Evolutionary conservation across 805 yeast species (phyloP), one percentile per base, ranked within the genome.

Genomic region (Debaryomyces hansenii): DNA sequence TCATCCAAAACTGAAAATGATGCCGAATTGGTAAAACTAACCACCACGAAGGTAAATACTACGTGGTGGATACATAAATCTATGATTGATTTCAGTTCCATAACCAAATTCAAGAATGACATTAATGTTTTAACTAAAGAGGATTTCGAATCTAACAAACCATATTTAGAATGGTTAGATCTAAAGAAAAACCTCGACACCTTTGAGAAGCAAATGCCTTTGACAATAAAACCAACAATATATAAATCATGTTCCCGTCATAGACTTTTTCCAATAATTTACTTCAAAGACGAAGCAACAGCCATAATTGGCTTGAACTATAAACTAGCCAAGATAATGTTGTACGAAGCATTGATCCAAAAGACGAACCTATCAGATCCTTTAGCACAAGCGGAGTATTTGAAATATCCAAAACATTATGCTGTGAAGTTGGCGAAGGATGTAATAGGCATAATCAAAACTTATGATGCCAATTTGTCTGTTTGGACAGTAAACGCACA

Each of bases 31-130:
- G 44, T 40, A 9, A 28, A 27, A 8, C 5, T 39, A 18, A 31
- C 42, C 15, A 39, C 42, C 16, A n/a, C 28, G 2, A 31, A 51
- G 38, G 57, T 46, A 33, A 44, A 47, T 31, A 55, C 64, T 5
- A 47, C 61, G n/a, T 70, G 72, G 74, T 70, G 74, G 74, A 52
- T 62, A 35, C 65, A 67, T 42, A 63, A 65, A 44, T 52, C 66
- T 31, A 47, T 65, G 32, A 39, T 67, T 11, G 57, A 59, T 38
- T 63, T 57, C 43, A 57, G 67, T 40, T 42, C 50, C 14, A 57
- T 68, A 40, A 64, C 60, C 47, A 73, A 68, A 33, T 66, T 67
- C 46, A 54, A 58, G 21, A 53, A 56, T 40, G 58, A 52, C 29
- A 51, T 53, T 4, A 54, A 47, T 4, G 74, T 69, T 5, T 50